Base-by-base conservation (phyloP, 2,329 filamentous ascomycete species). In the Colletotrichum caudatum region DNA sequence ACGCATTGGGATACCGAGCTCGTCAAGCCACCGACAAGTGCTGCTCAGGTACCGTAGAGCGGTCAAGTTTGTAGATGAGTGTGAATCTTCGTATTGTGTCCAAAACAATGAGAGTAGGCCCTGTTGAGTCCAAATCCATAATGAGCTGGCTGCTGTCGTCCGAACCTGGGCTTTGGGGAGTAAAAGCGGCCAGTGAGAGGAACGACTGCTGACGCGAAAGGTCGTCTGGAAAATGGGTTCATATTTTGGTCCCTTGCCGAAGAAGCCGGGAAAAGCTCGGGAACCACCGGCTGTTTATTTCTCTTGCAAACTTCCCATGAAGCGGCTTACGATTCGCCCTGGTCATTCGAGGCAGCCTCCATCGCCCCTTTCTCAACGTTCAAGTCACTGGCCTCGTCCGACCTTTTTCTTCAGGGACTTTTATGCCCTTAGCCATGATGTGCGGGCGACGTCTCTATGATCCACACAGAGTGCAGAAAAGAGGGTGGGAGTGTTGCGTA, bases 131-230 rank as follows among this genome's bases (percentile, higher is more conserved):
- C 33, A 57, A 66, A 29, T 23, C 33, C 8, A 60, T 33, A 5
- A 53, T n/a, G 44, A 23, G 16, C 51, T 50, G 53, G 20, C 44
- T 50, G 53, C 53, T 39, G 53, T 59, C 66, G 51, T 66, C 67
- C 66, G 63, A 54, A 59, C 39, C 37, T 12, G 29, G 54, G 18
- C 39, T 54, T 63, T 7, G 8, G 26, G 14, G 48, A 9, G 23
- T 56, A 57, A 67, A 71, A 62, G 68, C 68, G 41, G 68, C 68
- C 48, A 26, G 57, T 8, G 44, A 61, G 37, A 56, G 18, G 14
- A 29, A 37, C 11, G 46, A 51, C 20, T 37, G 44, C 61, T 60
- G 46, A 46, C 29, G 41, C 23, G n/a, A 65, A 59, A 59, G 16
- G 35, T 59, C 26, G 62, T 41, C n/a, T 23, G n/a, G 59, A 50